Conservation (phyloP, 306 rosid species). For the Cicer arietinum region DNA sequence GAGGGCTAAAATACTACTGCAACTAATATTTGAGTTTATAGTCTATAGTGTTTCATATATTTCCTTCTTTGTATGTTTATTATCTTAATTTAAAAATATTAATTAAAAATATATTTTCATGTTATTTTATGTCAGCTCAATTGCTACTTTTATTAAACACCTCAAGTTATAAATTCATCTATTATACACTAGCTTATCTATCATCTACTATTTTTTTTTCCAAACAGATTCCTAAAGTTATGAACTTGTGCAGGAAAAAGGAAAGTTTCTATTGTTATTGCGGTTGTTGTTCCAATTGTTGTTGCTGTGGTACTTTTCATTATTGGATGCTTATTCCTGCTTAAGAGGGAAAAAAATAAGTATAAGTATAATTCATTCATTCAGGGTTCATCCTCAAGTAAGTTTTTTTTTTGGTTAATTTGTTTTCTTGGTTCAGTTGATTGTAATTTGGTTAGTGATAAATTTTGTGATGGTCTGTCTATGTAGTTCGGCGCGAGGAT, state of each 20-base stretch:
- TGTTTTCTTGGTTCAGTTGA: neutral
- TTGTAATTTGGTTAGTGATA: conserved; percentile 15
- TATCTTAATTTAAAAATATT: no score
- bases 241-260: conserved; percentile 46
- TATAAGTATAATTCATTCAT: neutral
- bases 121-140: no score
- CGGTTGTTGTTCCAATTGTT: conserved; percentile 48
- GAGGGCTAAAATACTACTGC: no score
- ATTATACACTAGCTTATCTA: no score
- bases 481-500: conserved; percentile 37
- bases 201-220: no score
- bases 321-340: conserved; percentile 48
- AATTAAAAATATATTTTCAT: no score
- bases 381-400: conserved; percentile 49
- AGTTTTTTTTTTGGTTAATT: conserved; percentile 20
- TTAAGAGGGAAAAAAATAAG: conserved; percentile 47
- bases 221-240: no score
- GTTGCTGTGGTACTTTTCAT: conserved; percentile 38
- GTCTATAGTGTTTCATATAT: no score
- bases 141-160: no score
- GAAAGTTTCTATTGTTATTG: conserved; percentile 41
- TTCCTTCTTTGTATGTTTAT: no score
- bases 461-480: neutral
- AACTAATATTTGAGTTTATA: no score
- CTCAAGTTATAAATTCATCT: no score